phyloP scores from a whole-genome alignment of 495 filamentous ascomycete species.

The Sabuloglossum arenarium region DNA sequence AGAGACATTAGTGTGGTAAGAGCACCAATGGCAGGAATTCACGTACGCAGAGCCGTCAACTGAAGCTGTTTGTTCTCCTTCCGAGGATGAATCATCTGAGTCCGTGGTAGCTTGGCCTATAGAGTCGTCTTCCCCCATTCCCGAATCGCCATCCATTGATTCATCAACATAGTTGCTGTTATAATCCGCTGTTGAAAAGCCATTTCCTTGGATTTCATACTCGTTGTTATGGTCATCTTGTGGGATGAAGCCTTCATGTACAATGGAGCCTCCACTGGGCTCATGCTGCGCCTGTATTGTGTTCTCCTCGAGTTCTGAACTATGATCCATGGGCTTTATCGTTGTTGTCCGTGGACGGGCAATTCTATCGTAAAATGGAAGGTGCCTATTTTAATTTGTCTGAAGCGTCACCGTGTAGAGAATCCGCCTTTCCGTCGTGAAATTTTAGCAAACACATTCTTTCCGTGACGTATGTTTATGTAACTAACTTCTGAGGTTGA shows the following conservation, averaged over 20 bases:
- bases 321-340: not conserved
- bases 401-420: not conserved
- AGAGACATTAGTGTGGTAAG: not conserved
- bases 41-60: not conserved
- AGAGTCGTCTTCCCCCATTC: not conserved
- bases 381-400: not conserved
- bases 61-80: not conserved
- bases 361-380: too few species aligned
- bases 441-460: not conserved
- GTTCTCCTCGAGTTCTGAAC: not conserved
- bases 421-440: not conserved
- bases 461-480: too few species aligned
- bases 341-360: too few species aligned
- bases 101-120: not conserved
- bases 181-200: not conserved
- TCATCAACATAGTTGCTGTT: not conserved
- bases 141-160: not conserved
- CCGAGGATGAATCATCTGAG: not conserved
- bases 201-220: not conserved
- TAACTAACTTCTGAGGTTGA: too few species aligned
- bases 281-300: not conserved
- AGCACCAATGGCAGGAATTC: not conserved
- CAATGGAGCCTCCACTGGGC: not conserved
- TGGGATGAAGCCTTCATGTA: conserved; percentile 7
- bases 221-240: conserved; percentile 1